Conservation (phyloP, 2,329 filamentous ascomycete genomes). For the Cyphellophora europaea region DNA sequence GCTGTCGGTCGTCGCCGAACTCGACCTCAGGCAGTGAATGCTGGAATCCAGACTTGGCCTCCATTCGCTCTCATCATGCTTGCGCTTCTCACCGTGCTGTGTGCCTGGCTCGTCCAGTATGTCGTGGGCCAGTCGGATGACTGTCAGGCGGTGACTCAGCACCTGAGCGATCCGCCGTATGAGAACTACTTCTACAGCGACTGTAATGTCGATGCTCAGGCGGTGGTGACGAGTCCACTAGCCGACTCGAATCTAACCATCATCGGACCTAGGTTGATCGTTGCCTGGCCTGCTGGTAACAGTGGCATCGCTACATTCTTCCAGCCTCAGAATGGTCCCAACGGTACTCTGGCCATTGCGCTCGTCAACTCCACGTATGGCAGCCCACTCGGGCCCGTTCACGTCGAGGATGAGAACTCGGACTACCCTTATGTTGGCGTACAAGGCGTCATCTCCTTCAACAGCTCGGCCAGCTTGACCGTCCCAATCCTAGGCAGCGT, state of each 20-base stretch:
- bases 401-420: conserved; percentile 21
- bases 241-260: conserved; percentile 44
- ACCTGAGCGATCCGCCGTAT: conserved; percentile 49
- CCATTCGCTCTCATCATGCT: conserved; percentile 16
- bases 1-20: no score
- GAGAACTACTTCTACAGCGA: conserved; percentile 59
- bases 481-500: conserved; percentile 54
- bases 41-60: no score
- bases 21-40: no score
- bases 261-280: conserved; percentile 48
- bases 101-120: conserved; percentile 13
- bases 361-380: conserved; percentile 41
- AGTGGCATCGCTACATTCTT: conserved; percentile 53
- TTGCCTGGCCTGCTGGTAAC: conserved; percentile 59
- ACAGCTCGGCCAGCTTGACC: conserved; percentile 46
- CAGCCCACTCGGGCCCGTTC: conserved; percentile 39
- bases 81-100: conserved; percentile 8
- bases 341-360: conserved; percentile 44
- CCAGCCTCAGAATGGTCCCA: conserved; percentile 41
- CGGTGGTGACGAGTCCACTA: conserved; percentile 51
- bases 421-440: conserved; percentile 43
- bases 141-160: conserved; percentile 26
- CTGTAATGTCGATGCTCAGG: conserved; percentile 50
- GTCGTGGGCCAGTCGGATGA: conserved; percentile 16
- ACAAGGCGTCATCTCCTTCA: conserved; percentile 45